phyloP scores from a whole-genome alignment of 805 yeast genomes.

The Saccharomycopsis amapae region DNA sequence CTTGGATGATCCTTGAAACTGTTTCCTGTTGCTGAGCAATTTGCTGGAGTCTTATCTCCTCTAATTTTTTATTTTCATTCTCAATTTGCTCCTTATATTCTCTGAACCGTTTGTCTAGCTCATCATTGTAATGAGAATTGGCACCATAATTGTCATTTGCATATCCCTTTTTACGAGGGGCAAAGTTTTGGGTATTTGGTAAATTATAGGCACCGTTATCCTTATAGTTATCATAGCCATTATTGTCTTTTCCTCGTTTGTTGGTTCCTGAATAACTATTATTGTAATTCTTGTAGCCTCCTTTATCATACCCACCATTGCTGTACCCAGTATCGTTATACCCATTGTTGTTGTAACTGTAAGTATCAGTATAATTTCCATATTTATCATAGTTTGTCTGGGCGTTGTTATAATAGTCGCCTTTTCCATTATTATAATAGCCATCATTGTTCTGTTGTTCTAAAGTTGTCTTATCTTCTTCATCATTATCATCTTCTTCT shows the following conservation, averaged over 20 bases:
- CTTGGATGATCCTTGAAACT: slow-evolving; percentile 34
- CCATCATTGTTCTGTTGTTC: slow-evolving; percentile 26
- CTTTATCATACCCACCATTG: too few relatives aligned
- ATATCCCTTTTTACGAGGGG: too few relatives aligned
- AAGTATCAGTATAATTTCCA: neutral
- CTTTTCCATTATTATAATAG: neutral
- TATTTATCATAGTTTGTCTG: neutral
- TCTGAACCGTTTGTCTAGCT: too few relatives aligned
- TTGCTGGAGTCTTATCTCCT: slow-evolving; percentile 5
- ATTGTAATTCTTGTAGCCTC: too few relatives aligned
- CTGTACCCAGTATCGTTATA: neutral
- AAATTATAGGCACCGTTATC: too few relatives aligned
- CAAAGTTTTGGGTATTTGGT: neutral
- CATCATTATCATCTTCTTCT: slow-evolving; percentile 3
- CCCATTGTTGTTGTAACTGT: neutral
- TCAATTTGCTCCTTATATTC: neutral
- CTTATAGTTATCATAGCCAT: too few relatives aligned
- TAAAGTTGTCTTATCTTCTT: slow-evolving; percentile 21
- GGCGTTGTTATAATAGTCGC: neutral
- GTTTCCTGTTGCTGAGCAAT: slow-evolving; percentile 27
- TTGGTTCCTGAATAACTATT: too few relatives aligned
- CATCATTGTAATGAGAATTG: too few relatives aligned
- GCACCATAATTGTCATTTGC: too few relatives aligned
- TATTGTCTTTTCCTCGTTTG: too few relatives aligned
- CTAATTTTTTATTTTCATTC: neutral